A percentile compares a stretch with the other conserved stretches of the same genome.
Conservation (phyloP, 306 rosid genomes). For the Sindora glabra region DNA sequence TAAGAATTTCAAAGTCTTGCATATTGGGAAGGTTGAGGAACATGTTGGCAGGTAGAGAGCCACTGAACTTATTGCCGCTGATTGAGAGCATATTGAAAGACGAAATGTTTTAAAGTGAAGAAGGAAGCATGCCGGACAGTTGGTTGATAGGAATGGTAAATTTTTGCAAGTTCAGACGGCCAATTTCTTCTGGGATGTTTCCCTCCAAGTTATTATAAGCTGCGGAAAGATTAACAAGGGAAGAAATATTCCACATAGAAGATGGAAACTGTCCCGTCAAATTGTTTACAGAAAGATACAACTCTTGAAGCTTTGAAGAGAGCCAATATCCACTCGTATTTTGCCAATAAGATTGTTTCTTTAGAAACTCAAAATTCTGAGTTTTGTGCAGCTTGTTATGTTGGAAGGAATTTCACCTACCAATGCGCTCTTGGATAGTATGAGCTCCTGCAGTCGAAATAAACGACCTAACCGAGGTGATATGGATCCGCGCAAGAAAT, state of each 20-base stretch:
- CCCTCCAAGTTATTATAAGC: neutral
- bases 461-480: conserved; percentile 17
- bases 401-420: conserved; percentile 6
- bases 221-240: neutral
- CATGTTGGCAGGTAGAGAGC: too few species aligned
- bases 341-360: neutral
- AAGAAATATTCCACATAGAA: conserved; percentile 10
- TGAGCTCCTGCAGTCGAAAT: neutral
- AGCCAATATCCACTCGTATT: neutral
- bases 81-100: too few species aligned
- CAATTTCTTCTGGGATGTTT: neutral
- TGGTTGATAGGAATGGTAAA: too few species aligned
- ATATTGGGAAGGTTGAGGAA: too few species aligned
- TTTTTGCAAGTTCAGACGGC: neutral
- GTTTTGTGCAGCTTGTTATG: neutral
- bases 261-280: conserved; percentile 9
- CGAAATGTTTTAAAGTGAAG: too few species aligned
- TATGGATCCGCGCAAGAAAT: neutral
- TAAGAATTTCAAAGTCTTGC: too few species aligned
- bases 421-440: neutral
- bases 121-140: too few species aligned
- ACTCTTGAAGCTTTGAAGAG: neutral
- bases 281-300: neutral
- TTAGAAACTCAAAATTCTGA: neutral
- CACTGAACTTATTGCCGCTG: too few species aligned